Conservation (phyloP, 441 rosid species). For the Theobroma grandiflorum region DNA sequence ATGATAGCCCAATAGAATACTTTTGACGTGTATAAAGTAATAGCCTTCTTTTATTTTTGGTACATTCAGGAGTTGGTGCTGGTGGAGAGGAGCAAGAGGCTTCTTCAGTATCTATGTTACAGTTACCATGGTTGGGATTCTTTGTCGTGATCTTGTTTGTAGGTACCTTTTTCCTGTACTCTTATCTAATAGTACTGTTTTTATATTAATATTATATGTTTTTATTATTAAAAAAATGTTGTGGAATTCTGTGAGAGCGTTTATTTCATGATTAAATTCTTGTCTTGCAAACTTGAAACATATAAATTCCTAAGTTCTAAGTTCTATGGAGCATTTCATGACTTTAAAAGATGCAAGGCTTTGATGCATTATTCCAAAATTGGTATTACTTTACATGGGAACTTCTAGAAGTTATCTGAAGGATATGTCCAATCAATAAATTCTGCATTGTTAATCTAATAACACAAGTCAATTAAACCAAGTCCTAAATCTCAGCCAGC, state of each 20-base stretch:
- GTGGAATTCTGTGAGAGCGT: background rate
- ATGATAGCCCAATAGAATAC: conserved; percentile 19
- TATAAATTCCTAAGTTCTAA: conserved; percentile 1
- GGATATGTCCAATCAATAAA: background rate
- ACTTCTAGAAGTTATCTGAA: conserved; percentile 10
- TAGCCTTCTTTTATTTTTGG: conserved; percentile 1
- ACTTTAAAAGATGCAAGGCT: conserved; percentile 19
- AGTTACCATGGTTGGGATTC: conserved; percentile 86
- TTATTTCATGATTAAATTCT: conserved; percentile 1
- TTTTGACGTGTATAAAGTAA: conserved; percentile 14
- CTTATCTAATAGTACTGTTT: conserved; percentile 1
- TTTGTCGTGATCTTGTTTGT: conserved; percentile 90
- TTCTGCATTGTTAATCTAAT: background rate
- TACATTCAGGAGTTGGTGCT: conserved; percentile 89
- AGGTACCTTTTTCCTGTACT: conserved; percentile 74
- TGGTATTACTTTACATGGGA: background rate
- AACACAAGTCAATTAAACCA: background rate
- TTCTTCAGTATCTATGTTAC: conserved; percentile 75
- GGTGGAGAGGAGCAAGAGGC: conserved; percentile 95
- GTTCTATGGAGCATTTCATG: background rate
- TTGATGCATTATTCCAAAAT: background rate
- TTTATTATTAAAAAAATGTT: background rate
- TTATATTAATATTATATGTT: background rate
- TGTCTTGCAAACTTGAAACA: conserved; percentile 18
- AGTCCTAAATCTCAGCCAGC: no score